These are phyloP conservation scores for Digitaria exilis DNA, from an alignment of 202 grass and related monocot genomes.

Conservation along the genomic window DNA sequence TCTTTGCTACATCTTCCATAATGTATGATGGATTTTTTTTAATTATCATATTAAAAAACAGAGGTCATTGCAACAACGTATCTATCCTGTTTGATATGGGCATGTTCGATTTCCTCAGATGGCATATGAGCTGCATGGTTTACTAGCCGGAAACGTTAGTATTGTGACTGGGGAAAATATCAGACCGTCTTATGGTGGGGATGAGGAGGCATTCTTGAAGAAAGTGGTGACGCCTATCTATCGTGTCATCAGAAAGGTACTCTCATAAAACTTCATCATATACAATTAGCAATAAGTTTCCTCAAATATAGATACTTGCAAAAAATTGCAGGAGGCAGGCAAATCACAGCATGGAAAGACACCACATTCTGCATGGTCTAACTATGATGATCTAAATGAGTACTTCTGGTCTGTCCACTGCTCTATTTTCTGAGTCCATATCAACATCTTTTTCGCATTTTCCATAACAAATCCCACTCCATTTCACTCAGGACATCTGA, in stretches of 20 bases:
- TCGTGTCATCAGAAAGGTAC: constrained; percentile 75
- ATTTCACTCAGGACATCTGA: constrained; percentile 74
- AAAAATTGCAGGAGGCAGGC: constrained; percentile 72
- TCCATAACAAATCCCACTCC: constrained; percentile 38
- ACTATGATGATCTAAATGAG: constrained; percentile 98
- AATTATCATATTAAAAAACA: constrained; percentile 26
- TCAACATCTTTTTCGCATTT: constrained; percentile 16
- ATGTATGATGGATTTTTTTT: constrained; percentile 50
- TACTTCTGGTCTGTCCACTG: constrained; percentile 73
- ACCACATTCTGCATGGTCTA: constrained; percentile 91
- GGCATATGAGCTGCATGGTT: constrained; percentile 89
- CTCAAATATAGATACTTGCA: constrained; percentile 28
- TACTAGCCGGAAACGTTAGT: constrained; percentile 85
- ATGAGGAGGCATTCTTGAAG: constrained; percentile 92
- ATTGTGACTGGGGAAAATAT: constrained; percentile 92
- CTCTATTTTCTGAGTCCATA: constrained; percentile 46
- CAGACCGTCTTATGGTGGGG: constrained; percentile 85
- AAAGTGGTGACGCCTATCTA: constrained; percentile 94
- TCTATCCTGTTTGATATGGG: constrained; percentile 21
- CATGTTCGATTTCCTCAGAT: constrained; percentile 58
- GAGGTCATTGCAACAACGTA: constrained; percentile 9
- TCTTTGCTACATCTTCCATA: constrained; percentile 96
- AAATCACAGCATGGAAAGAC: constrained; percentile 94
- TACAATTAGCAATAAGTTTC: constrained; percentile 34
- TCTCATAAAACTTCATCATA: constrained; percentile 3